phyloP scores from a whole-genome alignment of 352 stramenopile genomes.

The Thalassiosira mediterranea region DNA sequence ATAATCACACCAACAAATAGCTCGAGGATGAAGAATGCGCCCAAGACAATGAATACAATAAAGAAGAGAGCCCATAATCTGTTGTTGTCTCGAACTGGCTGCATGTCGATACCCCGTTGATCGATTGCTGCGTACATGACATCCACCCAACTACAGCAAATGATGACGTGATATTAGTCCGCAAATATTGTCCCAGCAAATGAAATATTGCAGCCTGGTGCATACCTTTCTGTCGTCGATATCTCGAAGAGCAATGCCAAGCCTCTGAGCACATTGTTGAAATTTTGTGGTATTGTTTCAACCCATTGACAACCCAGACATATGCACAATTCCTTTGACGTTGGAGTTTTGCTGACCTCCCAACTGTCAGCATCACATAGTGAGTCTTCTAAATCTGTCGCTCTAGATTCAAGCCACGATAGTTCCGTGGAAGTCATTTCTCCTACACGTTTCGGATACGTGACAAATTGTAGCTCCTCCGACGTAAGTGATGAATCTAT shows the following conservation, averaged over 20 bases:
- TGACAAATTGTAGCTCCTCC: constrained; percentile 34
- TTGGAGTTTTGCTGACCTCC: constrained; percentile 34
- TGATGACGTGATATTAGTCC: constrained; percentile 86
- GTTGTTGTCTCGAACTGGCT: constrained; percentile 89
- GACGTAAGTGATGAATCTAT: constrained; percentile 74
- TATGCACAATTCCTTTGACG: constrained; percentile 65
- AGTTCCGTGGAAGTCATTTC: constrained; percentile 27
- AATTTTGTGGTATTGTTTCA: constrained; percentile 56
- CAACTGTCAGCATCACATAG: constrained; percentile 30
- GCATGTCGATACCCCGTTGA: constrained; percentile 88
- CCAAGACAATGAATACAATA: constrained; percentile 90
- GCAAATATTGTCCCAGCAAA: too few species aligned
- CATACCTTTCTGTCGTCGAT: constrained; percentile 90
- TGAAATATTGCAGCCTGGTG: constrained; percentile 13
- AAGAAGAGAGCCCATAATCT: constrained; percentile 88
- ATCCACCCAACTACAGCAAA: constrained; percentile 87
- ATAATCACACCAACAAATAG: constrained; percentile 93
- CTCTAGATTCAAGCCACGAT: constrained; percentile 26
- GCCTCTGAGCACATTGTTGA: constrained; percentile 78
- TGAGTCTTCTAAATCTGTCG: too few species aligned
- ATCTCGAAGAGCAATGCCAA: constrained; percentile 91
- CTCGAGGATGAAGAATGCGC: constrained; percentile 93
- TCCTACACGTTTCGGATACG: constrained; percentile 31
- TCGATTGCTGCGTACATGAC: constrained; percentile 92
- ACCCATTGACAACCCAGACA: constrained; percentile 53